Conservation (phyloP, 805 yeast species). For the Pichia deserticola region DNA sequence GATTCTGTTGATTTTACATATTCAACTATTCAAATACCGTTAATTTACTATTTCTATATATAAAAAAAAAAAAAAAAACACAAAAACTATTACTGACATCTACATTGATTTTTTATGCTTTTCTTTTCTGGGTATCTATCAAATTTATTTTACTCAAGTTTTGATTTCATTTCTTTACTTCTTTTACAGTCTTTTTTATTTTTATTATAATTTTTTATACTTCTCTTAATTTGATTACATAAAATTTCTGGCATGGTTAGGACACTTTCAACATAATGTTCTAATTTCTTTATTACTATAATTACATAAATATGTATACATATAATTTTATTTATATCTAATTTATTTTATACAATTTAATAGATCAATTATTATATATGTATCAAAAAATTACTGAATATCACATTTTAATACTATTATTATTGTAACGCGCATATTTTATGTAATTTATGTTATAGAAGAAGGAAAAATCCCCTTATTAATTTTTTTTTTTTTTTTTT, state of each 20-base stretch:
- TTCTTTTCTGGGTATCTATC: not conserved
- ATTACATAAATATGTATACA: not conserved
- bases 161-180: not conserved
- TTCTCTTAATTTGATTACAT: not conserved
- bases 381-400: no score
- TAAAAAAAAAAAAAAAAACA: no score
- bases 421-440: no score
- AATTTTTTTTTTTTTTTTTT: no score
- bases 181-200: not conserved
- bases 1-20: not conserved
- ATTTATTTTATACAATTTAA: no score
- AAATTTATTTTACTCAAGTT: not conserved
- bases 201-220: no score
- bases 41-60: not conserved
- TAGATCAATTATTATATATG: no score
- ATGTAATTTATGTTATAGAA: no score
- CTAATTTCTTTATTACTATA: not conserved
- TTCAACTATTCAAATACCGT: not conserved
- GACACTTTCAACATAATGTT: conserved; percentile 5
- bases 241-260: not conserved
- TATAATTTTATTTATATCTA: not conserved
- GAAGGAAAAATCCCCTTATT: no score
- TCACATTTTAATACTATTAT: no score
- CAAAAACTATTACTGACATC: no score
- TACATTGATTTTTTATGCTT: not conserved